Conservation (phyloP, 108 stramenopile genomes). For the Parietichytrium sp. region DNA sequence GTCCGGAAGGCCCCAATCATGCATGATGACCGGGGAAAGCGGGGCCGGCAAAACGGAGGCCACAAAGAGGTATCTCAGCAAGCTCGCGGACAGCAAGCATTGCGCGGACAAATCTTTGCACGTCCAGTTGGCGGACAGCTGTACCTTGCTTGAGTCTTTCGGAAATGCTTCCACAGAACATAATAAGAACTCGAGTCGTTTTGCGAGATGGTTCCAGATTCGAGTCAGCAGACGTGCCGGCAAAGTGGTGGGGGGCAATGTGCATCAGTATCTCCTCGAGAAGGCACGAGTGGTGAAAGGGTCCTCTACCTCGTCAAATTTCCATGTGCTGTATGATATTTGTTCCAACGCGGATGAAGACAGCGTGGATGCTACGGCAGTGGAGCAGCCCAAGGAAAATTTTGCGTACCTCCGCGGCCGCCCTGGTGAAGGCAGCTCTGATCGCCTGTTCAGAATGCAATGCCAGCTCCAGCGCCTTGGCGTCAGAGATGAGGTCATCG, state of each 20-base stretch:
- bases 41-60: constrained; percentile 27
- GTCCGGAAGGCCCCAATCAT: neutral
- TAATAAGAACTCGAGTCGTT: constrained; percentile 98
- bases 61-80: neutral
- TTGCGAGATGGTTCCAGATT: constrained; percentile 90
- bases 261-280: constrained; percentile 87
- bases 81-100: neutral
- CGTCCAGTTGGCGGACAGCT: constrained; percentile 11
- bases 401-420: constrained; percentile 55
- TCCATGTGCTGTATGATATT: constrained; percentile 98
- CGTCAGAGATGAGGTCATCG: constrained; percentile 11
- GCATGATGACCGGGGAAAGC: constrained; percentile 23
- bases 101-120: neutral
- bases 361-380: constrained; percentile 35
- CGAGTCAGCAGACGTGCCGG: constrained; percentile 51
- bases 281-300: constrained; percentile 88
- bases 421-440: constrained; percentile 43
- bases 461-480: constrained; percentile 42
- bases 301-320: constrained; percentile 87
- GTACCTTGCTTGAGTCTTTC: constrained; percentile 80
- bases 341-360: constrained; percentile 66
- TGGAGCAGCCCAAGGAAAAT: constrained; percentile 48
- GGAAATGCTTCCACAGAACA: constrained; percentile 96
- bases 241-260: constrained; percentile 55
- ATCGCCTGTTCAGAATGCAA: constrained; percentile 55